Conservation (phyloP, 2,329 filamentous ascomycete genomes). For the Claviceps capensis region DNA sequence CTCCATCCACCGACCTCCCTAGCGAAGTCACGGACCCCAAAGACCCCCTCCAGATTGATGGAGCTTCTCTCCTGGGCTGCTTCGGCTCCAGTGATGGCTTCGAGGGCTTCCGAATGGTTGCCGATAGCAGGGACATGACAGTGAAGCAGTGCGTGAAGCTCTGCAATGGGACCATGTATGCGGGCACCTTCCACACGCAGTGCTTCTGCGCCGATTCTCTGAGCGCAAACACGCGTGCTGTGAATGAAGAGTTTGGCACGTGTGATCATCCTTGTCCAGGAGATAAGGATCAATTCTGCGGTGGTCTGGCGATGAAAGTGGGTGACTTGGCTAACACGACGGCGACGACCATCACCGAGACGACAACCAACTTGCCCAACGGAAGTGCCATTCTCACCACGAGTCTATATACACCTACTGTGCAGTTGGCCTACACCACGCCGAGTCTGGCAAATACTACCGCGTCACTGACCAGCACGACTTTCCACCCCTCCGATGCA, state of each 20-base stretch:
- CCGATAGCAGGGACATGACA: conserved; percentile 24
- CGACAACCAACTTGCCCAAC: too few species aligned
- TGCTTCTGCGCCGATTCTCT: conserved; percentile 33
- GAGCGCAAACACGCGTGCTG: conserved; percentile 24
- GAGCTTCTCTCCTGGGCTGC: conserved; percentile 26
- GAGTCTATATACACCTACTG: background rate
- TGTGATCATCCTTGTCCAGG: conserved; percentile 28
- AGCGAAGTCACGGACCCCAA: conserved; percentile 7
- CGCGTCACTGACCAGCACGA: background rate
- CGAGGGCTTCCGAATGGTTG: conserved; percentile 18
- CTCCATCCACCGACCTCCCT: conserved; percentile 2
- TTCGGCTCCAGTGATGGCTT: conserved; percentile 25
- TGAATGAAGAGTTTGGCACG: conserved; percentile 9
- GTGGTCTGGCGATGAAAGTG: conserved; percentile 18
- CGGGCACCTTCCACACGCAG: conserved; percentile 24
- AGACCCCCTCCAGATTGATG: conserved; percentile 20
- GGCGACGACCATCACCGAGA: background rate
- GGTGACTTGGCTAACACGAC: conserved; percentile 3
- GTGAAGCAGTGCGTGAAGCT: conserved; percentile 23
- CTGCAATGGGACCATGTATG: conserved; percentile 23
- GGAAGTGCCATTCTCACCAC: too few species aligned
- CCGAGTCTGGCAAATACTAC: background rate
- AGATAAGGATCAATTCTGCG: conserved; percentile 25
- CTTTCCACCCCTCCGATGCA: background rate
- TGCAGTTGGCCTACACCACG: background rate